These are phyloP conservation scores for Leccinellum luteum DNA, from an alignment of 768 basidiomycete species.

Conservation along the genomic window DNA sequence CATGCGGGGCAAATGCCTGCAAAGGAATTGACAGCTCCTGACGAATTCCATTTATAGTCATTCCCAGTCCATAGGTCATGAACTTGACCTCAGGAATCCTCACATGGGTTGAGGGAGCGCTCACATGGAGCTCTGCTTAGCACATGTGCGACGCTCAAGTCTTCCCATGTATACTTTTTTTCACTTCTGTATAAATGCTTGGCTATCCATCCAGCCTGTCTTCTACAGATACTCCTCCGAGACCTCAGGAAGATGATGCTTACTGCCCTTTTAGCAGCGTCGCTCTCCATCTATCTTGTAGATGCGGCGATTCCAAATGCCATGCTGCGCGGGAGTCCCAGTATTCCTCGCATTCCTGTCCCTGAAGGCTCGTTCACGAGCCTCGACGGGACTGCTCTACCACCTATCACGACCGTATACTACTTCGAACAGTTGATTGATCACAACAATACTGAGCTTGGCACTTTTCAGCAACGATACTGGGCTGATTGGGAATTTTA, in stretches of 20 bases:
- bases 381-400: constrained; percentile 25
- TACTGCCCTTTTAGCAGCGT: constrained; percentile 4
- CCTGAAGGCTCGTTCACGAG: constrained; percentile 11
- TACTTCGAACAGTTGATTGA: constrained; percentile 38
- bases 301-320: constrained; percentile 22
- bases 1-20: background rate
- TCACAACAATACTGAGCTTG: constrained; percentile 52
- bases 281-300: constrained; percentile 12
- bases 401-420: constrained; percentile 30
- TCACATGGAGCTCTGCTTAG: background rate
- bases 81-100: background rate
- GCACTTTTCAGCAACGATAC: constrained; percentile 76
- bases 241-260: constrained; percentile 13
- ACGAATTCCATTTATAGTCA: background rate
- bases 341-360: constrained; percentile 14
- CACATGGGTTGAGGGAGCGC: background rate
- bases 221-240: background rate
- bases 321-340: constrained; percentile 23
- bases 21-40: background rate
- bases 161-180: background rate
- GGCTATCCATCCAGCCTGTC: background rate
- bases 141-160: background rate
- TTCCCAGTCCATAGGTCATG: background rate
- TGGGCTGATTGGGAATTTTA: constrained; percentile 72
- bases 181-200: background rate